Evolutionary conservation across 2,329 filamentous ascomycete genomes (phyloP), one percentile per base, ranked within the genome.

Genomic region (Aspergillus intermedius): DNA sequence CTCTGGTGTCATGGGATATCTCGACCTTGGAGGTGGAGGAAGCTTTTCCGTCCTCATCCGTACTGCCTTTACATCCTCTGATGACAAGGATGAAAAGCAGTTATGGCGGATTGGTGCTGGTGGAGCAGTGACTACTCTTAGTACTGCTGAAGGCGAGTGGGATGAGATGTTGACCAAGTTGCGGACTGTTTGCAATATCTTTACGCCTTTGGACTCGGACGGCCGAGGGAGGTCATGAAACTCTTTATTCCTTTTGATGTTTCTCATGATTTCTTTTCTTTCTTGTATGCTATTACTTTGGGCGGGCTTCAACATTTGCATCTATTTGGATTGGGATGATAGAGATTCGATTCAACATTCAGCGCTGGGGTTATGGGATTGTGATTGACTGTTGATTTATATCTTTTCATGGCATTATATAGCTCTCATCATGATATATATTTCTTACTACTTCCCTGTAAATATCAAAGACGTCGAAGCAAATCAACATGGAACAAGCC

Each of bases 41-140:
- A 91, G 95, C 67, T 96, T 91, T 77, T 93, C 87, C 55, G 93
- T 97, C 15, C 84, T 90, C 1, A 97, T 97, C 53, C 79, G 91
- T 21, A 91, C 85, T 43, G 80, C 91, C 60, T 90, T 91, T 43
- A 68, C 61, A 43, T 63, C 54, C 37, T 58, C 63, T n/a, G 48
- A 53, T 32, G 57, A 67, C 39, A 47, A 60, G 17, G 54, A 54
- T 7, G 51, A 58, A 10, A 45, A 56, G 23, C 67, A 74, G 47
- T 60, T 60, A 17, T 97, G 91, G 91, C 80, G 81, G 37, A 82
- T 96, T 34, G 91, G 91, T 4, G 91, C 91, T 5, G 93, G 91
- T 1, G 93, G 91, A 1, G 91, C 91, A 0, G 83, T 97, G 13
- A 97, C 91, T 1, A 85, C 83, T 21, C 74, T 95, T 49, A 95